Percentiles rank a stretch among this genome's conserved stretches.
phyloP scores from a whole-genome alignment of 1,139 yeast genomes.

The Geotrichum bryndzae region DNA sequence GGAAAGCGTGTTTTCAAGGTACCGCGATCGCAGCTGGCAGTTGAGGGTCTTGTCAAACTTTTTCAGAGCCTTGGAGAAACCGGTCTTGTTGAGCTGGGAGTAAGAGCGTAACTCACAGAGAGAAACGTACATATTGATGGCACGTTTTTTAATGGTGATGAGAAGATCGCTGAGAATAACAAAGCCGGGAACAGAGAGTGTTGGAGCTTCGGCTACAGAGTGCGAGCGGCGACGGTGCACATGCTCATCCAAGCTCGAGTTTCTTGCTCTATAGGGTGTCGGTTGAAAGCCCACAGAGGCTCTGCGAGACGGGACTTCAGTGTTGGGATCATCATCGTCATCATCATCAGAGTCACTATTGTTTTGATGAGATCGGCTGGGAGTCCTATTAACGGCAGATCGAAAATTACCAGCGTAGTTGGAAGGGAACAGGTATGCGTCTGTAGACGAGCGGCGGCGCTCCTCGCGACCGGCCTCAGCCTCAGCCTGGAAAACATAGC shows the following conservation, averaged over 20 bases:
- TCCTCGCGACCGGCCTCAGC: constrained; percentile 20
- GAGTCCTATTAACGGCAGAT: constrained; percentile 8
- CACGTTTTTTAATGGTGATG: constrained; percentile 62
- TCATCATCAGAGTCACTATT: constrained; percentile 19
- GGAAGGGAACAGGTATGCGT: constrained; percentile 10
- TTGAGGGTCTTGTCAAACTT: constrained; percentile 82
- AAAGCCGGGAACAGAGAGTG: not conserved
- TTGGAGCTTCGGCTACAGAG: constrained; percentile 17
- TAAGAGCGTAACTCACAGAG: constrained; percentile 79
- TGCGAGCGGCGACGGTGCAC: not conserved
- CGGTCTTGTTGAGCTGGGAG: constrained; percentile 77
- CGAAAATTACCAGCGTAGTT: constrained; percentile 1
- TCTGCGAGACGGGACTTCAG: not conserved
- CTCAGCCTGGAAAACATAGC: constrained; percentile 29
- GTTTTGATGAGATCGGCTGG: not conserved
- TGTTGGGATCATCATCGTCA: constrained; percentile 10
- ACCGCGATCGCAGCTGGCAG: constrained; percentile 49
- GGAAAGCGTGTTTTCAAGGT: constrained; percentile 35
- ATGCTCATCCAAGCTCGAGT: not conserved
- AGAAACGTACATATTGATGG: constrained; percentile 61
- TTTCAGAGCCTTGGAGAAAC: constrained; percentile 81
- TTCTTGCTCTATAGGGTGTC: not conserved
- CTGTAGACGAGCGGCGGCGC: constrained; percentile 12
- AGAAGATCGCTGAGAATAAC: constrained; percentile 27
- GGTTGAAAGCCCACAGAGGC: not conserved